Evolutionary conservation across 148 eudicot genomes (phyloP).

Genomic region (Rhododendron henanense): DNA sequence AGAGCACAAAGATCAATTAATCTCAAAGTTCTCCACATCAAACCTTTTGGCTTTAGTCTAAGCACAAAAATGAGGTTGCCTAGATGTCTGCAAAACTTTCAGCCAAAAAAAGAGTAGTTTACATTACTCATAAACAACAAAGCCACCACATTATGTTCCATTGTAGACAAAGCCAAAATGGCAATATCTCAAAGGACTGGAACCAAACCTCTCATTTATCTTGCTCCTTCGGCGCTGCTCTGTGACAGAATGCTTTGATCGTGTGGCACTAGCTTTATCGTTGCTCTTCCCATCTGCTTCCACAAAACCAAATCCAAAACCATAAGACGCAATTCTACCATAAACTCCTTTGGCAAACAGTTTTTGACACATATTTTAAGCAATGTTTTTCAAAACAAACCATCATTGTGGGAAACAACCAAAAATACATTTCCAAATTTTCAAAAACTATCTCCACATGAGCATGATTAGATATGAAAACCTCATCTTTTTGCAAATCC

Average conservation of each 20-base stretch:
- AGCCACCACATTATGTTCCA: not conserved
- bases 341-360: not conserved
- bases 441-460: not conserved
- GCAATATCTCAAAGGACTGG: not conserved
- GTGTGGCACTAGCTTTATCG: conserved; percentile 61
- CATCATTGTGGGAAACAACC: not conserved
- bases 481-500: not conserved
- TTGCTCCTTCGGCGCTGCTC: conserved; percentile 95
- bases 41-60: not conserved
- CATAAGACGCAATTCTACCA: not conserved
- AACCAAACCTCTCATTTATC: conserved; percentile 82
- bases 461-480: not conserved
- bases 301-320: conserved; percentile 4
- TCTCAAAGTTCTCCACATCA: not conserved
- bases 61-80: not conserved
- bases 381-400: not conserved
- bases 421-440: not conserved
- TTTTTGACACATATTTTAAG: not conserved
- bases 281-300: conserved; percentile 66
- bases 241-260: conserved; percentile 93
- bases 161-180: not conserved
- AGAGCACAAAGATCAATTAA: not conserved
- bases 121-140: not conserved
- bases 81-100: not conserved
- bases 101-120: not conserved